These are phyloP conservation scores for Ogataea trehalophila DNA, from an alignment of 805 yeast genomes.

Conservation along the genomic window DNA sequence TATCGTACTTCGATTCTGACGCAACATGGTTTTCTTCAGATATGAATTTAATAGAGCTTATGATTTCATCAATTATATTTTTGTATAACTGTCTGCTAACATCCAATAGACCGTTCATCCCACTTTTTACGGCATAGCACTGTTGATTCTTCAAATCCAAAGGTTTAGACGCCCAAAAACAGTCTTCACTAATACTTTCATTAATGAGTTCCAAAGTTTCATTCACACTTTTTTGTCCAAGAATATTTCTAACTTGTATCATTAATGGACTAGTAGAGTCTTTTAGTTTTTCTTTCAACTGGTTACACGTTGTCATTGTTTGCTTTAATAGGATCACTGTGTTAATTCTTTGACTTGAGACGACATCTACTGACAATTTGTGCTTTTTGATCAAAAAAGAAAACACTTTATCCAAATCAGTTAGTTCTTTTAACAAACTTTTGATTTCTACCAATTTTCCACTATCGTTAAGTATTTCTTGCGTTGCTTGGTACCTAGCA, in stretches of 20 bases:
- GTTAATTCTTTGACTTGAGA: conserved; percentile 34
- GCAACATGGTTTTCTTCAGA: conserved; percentile 20
- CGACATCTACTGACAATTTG: conserved; percentile 15
- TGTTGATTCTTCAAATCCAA: conserved; percentile 40
- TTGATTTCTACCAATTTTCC: conserved; percentile 14
- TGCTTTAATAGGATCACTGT: conserved; percentile 37
- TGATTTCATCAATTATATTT: conserved; percentile 33
- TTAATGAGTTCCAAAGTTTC: conserved; percentile 26
- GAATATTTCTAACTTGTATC: conserved; percentile 25
- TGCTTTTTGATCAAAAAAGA: conserved; percentile 30
- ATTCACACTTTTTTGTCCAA: conserved; percentile 21
- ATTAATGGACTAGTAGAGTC: conserved; percentile 11
- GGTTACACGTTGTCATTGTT: conserved; percentile 23
- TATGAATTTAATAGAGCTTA: conserved; percentile 23
- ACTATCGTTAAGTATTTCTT: conserved; percentile 28
- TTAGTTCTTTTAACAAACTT: conserved; percentile 22
- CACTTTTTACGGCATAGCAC: conserved; percentile 40
- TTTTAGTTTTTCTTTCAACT: conserved; percentile 14
- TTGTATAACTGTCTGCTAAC: conserved; percentile 39
- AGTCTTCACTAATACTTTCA: conserved; percentile 37
- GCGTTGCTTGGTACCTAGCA: conserved; percentile 33
- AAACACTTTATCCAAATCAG: conserved; percentile 40
- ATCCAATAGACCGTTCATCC: conserved; percentile 41
- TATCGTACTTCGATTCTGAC: conserved; percentile 32
- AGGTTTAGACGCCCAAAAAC: conserved; percentile 35